phyloP scores from a whole-genome alignment of 441 rosid species.

The Viola pubescens region DNA sequence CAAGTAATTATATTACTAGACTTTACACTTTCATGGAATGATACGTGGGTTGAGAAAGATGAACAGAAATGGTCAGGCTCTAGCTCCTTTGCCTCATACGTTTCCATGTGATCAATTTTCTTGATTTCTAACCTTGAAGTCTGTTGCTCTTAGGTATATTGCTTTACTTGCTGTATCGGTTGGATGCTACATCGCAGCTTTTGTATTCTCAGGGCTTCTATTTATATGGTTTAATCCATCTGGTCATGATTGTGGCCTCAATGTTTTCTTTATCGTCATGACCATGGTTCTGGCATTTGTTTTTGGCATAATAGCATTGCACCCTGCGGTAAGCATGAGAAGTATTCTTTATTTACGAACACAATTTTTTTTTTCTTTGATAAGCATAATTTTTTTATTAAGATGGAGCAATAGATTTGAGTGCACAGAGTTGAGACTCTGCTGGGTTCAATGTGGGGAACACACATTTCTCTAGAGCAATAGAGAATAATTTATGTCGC shows the following conservation, averaged over 20 bases:
- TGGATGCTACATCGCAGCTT: slow-evolving; percentile 78
- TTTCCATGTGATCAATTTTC: slow-evolving; percentile 12
- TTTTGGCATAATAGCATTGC: slow-evolving; percentile 65
- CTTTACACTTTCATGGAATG: slow-evolving; percentile 86
- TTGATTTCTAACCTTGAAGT: slow-evolving; percentile 20
- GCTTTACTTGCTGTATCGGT: slow-evolving; percentile 77
- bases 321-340: slow-evolving; percentile 56
- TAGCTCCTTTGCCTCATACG: slow-evolving; percentile 7
- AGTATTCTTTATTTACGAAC: background rate
- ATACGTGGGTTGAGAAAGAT: slow-evolving; percentile 96
- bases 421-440: no score
- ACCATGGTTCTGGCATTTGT: slow-evolving; percentile 75
- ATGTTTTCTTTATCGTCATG: slow-evolving; percentile 85
- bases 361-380: background rate
- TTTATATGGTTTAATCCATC: slow-evolving; percentile 98
- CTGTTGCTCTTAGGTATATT: slow-evolving; percentile 49
- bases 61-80: slow-evolving; percentile 75
- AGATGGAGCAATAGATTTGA: no score
- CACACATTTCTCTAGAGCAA: background rate
- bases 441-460: no score
- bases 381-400: no score
- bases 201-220: slow-evolving; percentile 64
- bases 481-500: background rate
- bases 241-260: slow-evolving; percentile 87
- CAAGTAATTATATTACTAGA: slow-evolving; percentile 83